Percentiles rank a stretch among this genome's conserved stretches.
These are phyloP conservation scores for Xylariaceae sp. DNA, from an alignment of 2,329 filamentous ascomycete genomes.

Conservation along the genomic window DNA sequence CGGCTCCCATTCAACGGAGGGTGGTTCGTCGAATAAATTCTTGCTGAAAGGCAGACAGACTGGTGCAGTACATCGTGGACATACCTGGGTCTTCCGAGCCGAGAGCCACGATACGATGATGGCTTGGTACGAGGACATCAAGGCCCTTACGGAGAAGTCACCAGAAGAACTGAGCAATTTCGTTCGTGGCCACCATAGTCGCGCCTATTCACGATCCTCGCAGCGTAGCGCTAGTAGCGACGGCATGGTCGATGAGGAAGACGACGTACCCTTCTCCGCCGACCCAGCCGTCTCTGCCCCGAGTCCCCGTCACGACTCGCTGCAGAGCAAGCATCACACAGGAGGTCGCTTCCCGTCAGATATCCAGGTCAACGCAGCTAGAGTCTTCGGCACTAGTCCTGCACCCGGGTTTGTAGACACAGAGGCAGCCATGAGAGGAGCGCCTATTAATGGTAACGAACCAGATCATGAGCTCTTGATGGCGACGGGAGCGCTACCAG, in stretches of 20 bases:
- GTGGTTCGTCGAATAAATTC: slow-evolving; percentile 91
- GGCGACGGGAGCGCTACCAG: slow-evolving; percentile 51
- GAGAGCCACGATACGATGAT: slow-evolving; percentile 89
- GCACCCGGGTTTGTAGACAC: slow-evolving; percentile 54
- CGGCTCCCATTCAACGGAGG: slow-evolving; percentile 78
- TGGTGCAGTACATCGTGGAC: slow-evolving; percentile 80
- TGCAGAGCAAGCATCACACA: slow-evolving; percentile 70
- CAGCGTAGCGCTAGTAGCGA: slow-evolving; percentile 64
- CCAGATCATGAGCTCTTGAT: slow-evolving; percentile 55
- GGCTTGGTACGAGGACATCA: slow-evolving; percentile 93
- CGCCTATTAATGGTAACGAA: slow-evolving; percentile 16
- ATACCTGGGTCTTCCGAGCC: slow-evolving; percentile 67
- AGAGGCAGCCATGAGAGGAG: slow-evolving; percentile 24
- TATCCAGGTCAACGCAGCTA: slow-evolving; percentile 70
- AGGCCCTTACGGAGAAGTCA: slow-evolving; percentile 79
- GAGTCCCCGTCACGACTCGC: slow-evolving; percentile 45
- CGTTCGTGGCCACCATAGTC: slow-evolving; percentile 76
- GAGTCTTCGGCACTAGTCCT: slow-evolving; percentile 71
- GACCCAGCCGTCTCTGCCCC: slow-evolving; percentile 46
- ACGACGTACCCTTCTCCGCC: slow-evolving; percentile 58
- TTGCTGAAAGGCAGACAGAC: slow-evolving; percentile 95
- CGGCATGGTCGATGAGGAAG: slow-evolving; percentile 69
- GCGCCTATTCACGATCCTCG: slow-evolving; percentile 66
- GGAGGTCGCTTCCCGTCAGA: slow-evolving; percentile 97
- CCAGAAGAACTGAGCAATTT: slow-evolving; percentile 85